These are phyloP conservation scores for Candida albicans DNA, from an alignment of 1,139 yeast species.

Conservation along the genomic window DNA sequence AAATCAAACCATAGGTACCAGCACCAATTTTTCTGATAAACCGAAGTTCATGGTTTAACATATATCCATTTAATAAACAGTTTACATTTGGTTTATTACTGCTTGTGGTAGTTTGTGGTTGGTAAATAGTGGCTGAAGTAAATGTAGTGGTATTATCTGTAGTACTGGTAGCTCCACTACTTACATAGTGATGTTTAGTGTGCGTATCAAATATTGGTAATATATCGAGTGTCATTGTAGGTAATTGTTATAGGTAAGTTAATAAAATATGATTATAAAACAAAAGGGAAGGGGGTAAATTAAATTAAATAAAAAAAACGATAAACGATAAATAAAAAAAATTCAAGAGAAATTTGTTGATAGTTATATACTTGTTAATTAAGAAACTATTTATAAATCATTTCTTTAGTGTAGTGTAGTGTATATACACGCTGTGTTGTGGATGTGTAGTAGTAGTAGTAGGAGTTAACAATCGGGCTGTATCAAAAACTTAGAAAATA, in stretches of 20 bases:
- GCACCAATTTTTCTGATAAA: conserved; percentile 69
- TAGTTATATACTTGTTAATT: no score
- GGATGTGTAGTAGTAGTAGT: no score
- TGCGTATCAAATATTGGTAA: conserved; percentile 16
- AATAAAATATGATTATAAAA: background rate
- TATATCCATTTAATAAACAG: conserved; percentile 25
- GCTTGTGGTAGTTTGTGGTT: conserved; percentile 6
- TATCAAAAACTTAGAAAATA: no score
- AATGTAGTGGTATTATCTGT: background rate
- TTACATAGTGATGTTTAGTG: conserved; percentile 4
- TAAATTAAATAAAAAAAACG: background rate
- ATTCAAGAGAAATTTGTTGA: no score
- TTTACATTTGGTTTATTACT: conserved; percentile 11
- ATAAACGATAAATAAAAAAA: background rate
- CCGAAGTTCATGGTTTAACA: conserved; percentile 19
- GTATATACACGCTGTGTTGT: no score
- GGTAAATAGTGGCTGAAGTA: conserved; percentile 1
- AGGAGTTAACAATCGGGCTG: no score
- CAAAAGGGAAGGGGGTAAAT: background rate
- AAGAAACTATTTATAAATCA: no score
- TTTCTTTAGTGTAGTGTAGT: no score
- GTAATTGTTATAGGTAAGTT: conserved; percentile 3
- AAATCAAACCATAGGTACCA: conserved; percentile 87
- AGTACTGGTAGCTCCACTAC: no score
- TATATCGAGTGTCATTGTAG: conserved; percentile 20